A percentile compares a stretch with the other conserved stretches of the same genome.
These are phyloP conservation scores for Erysimum pusillum DNA, from an alignment of 441 rosid genomes.

Conservation along the genomic window DNA sequence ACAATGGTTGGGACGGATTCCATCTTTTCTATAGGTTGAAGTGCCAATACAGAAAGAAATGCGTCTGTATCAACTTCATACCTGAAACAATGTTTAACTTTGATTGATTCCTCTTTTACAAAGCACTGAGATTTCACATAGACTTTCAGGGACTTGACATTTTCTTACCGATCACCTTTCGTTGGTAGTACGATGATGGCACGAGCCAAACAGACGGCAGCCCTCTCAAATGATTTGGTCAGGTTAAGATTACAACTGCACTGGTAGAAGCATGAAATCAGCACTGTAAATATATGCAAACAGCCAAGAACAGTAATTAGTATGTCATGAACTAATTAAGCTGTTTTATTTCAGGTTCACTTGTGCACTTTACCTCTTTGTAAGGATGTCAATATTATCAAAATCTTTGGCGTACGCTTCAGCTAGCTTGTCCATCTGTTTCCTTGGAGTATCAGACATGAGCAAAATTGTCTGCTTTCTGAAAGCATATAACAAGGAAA, in stretches of 20 bases:
- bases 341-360: slow-evolving; percentile 6
- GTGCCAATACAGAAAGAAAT: slow-evolving; percentile 92
- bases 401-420: slow-evolving; percentile 82
- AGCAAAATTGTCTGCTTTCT: slow-evolving; percentile 96
- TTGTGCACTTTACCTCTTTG: slow-evolving; percentile 70
- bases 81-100: slow-evolving; percentile 56
- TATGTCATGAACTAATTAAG: background rate
- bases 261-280: slow-evolving; percentile 50
- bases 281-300: slow-evolving; percentile 11
- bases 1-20: slow-evolving; percentile 88
- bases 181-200: slow-evolving; percentile 92
- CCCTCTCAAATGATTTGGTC: slow-evolving; percentile 92
- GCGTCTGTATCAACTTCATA: slow-evolving; percentile 95
- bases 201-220: slow-evolving; percentile 90
- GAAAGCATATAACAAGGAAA: slow-evolving; percentile 40
- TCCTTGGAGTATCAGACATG: slow-evolving; percentile 96
- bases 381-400: slow-evolving; percentile 83
- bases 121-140: background rate
- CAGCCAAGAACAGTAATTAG: background rate
- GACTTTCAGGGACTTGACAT: background rate
- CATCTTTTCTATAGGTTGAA: slow-evolving; percentile 81
- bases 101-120: background rate
- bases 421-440: slow-evolving; percentile 87
- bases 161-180: slow-evolving; percentile 79
- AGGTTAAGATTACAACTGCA: slow-evolving; percentile 94